Evolutionary conservation across 2,329 filamentous ascomycete species (phyloP).

Genomic region (Iodosphaeria phyllophila): DNA sequence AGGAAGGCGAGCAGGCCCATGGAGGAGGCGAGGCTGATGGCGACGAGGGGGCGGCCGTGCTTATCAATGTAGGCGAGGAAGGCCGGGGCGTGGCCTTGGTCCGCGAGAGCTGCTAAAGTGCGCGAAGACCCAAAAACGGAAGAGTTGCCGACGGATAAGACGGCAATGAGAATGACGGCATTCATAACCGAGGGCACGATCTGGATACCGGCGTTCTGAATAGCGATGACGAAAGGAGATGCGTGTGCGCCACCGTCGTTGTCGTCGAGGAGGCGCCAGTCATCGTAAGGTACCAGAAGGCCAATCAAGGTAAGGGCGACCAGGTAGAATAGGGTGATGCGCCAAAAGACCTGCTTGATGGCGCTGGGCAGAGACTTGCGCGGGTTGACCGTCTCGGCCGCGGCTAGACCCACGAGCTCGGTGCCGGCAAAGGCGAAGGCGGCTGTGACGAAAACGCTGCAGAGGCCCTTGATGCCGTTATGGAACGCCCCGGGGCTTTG

Average conservation of each 20-base stretch:
- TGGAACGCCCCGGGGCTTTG: constrained; percentile 64
- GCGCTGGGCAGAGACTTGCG: constrained; percentile 43
- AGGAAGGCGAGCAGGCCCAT: constrained; percentile 66
- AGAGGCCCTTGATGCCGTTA: constrained; percentile 70
- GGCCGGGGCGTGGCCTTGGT: constrained; percentile 66
- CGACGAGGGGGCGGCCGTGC: constrained; percentile 58
- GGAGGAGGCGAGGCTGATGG: constrained; percentile 47
- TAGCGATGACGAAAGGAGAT: constrained; percentile 83
- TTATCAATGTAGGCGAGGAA: constrained; percentile 69
- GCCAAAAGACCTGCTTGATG: constrained; percentile 49
- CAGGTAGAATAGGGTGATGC: constrained; percentile 47
- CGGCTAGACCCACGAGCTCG: constrained; percentile 22
- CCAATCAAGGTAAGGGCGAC: constrained; percentile 34
- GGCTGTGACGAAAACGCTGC: constrained; percentile 33
- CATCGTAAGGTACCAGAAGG: constrained; percentile 15
- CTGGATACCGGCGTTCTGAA: constrained; percentile 57
- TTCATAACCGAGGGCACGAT: constrained; percentile 79
- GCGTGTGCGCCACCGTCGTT: constrained; percentile 12
- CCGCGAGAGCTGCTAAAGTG: constrained; percentile 75
- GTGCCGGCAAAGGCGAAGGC: constrained; percentile 29
- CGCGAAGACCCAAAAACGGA: constrained; percentile 82
- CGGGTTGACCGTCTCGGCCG: constrained; percentile 42
- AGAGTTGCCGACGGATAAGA: constrained; percentile 81
- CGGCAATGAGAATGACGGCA: constrained; percentile 78
- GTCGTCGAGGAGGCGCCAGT: constrained; percentile 12